These are phyloP conservation scores for Zygosaccharomyces sapae DNA, from an alignment of 1,139 yeast genomes.

Conservation along the genomic window DNA sequence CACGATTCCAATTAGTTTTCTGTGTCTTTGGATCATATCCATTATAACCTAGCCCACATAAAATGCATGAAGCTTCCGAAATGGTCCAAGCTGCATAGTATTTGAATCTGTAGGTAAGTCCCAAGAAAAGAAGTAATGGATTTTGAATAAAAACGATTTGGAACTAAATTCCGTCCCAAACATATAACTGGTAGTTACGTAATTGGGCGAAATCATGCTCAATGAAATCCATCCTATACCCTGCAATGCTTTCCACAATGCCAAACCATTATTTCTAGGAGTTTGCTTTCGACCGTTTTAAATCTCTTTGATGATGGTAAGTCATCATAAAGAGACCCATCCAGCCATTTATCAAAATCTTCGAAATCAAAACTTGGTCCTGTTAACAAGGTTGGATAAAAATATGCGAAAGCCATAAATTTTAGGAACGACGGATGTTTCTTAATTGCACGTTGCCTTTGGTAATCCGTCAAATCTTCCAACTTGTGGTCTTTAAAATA, in stretches of 20 bases:
- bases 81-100: constrained; percentile 94
- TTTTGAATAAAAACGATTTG: constrained; percentile 51
- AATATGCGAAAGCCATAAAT: constrained; percentile 79
- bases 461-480: constrained; percentile 44
- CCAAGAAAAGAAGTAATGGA: constrained; percentile 65
- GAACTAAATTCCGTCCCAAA: constrained; percentile 43
- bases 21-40: constrained; percentile 67
- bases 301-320: constrained; percentile 67
- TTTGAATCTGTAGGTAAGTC: constrained; percentile 69
- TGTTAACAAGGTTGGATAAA: constrained; percentile 84
- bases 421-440: constrained; percentile 68
- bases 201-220: constrained; percentile 51
- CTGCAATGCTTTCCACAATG: constrained; percentile 58
- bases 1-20: constrained; percentile 78
- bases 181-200: constrained; percentile 49
- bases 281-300: constrained; percentile 61
- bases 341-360: constrained; percentile 80
- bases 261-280: constrained; percentile 75
- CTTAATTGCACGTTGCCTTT: constrained; percentile 55
- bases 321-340: constrained; percentile 74
- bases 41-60: constrained; percentile 89
- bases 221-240: constrained; percentile 77
- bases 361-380: constrained; percentile 94
- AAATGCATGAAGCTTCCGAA: constrained; percentile 94
- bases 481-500: constrained; percentile 30